Base-by-base conservation (phyloP, 1,139 yeast species). In the Geotrichum australiense region DNA sequence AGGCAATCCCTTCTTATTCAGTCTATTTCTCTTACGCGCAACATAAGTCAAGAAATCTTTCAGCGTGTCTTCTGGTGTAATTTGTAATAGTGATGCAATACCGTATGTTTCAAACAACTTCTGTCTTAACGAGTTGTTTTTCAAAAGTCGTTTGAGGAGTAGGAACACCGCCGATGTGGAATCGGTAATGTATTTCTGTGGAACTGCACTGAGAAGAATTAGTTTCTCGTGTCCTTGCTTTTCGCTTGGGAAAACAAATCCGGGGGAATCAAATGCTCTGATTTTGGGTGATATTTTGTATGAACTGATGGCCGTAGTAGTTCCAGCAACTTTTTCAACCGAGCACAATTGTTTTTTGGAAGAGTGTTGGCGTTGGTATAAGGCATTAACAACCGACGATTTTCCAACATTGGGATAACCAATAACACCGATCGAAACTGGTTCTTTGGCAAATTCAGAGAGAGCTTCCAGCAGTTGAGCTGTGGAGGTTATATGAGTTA, bases 331-430 rank as follows among this genome's bases (percentile, higher is more conserved):
- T 57, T 94, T 91, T 37, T 97, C 98, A 24, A 84, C 94, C 11
- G 97, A 96, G 61, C 98, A 91, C 11, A 91, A 93, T 55, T 72
- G 75, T 32, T 76, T 68, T 29, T 51, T 51, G 30, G 51, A 48
- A 19, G 71, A 66, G 58, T 85, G 28, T 18, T 23, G 91, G 65
- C 94, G 80, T 43, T 83, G 73, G 8, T 94, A 79, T 50, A 91
- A 70, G 3, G 95, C 85, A 61, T 91, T 91, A 58, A 91, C 91
- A 45, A 93, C 82, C 12, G 96, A 86, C 0, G 96, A 87, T 62
- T 91, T 91, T 54, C 98, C 98, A 29, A 80, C 89, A 54, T 91
- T 91, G 37, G 97, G 97, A 62, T 86, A 87, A 23, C 97, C 97
- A 54, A 91, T 83, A 35, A 91, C 94, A 58, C 98, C 98, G 37